These are phyloP conservation scores for Abrus precatorius DNA, from an alignment of 306 rosid species.

Conservation along the genomic window DNA sequence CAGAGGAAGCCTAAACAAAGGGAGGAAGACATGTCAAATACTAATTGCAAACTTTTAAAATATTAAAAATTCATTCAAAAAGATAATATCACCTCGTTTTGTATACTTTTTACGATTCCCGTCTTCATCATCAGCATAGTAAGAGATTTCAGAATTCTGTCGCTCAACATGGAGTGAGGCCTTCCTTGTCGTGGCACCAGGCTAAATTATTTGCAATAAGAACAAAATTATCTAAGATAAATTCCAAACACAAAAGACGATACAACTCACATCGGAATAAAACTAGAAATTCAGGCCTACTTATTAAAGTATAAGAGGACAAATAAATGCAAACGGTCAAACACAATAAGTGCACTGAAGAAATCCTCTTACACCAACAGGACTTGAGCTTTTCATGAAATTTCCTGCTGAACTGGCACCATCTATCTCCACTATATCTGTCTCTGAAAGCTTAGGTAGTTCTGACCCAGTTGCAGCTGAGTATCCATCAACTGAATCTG, in stretches of 20 bases:
- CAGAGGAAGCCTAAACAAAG: slow-evolving; percentile 22
- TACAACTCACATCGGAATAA: slow-evolving; percentile 28
- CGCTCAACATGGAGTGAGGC: slow-evolving; percentile 73
- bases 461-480: slow-evolving; percentile 63
- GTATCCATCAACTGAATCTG: slow-evolving; percentile 57
- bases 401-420: slow-evolving; percentile 72
- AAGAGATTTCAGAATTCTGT: slow-evolving; percentile 88
- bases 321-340: slow-evolving; percentile 12
- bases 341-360: slow-evolving; percentile 35
- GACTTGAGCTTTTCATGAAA: slow-evolving; percentile 74
- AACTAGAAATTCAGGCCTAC: slow-evolving; percentile 29
- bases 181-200: slow-evolving; percentile 96
- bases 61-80: slow-evolving; percentile 14
- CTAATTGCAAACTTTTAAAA: slow-evolving; percentile 5
- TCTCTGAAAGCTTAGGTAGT: slow-evolving; percentile 62
- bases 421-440: slow-evolving; percentile 87
- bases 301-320: slow-evolving; percentile 22
- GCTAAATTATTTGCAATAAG: slow-evolving; percentile 64
- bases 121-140: slow-evolving; percentile 98
- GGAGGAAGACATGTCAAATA: slow-evolving; percentile 17
- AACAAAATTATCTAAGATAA: slow-evolving; percentile 45
- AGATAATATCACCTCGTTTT: slow-evolving; percentile 76
- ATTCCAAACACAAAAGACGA: slow-evolving; percentile 23
- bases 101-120: slow-evolving; percentile 79
- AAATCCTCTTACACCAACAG: slow-evolving; percentile 76